Evolutionary conservation across 495 filamentous ascomycete species (phyloP), one percentile per base, ranked within the genome.

Genomic region (Penicillium taxi): DNA sequence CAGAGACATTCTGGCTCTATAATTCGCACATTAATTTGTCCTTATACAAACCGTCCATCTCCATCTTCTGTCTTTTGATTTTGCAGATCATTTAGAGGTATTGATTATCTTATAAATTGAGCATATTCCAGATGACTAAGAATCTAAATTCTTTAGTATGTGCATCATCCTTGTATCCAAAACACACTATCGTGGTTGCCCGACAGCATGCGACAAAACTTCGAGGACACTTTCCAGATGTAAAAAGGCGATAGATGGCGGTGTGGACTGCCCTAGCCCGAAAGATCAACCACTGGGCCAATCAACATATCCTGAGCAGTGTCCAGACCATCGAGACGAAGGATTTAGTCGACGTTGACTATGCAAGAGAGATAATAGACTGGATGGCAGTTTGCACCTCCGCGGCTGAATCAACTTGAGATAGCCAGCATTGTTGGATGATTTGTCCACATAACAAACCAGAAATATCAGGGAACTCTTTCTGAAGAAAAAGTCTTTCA

Each of bases 381-480:
- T 13, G 12, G 28, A 41, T 41, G 26, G 25, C n/a, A 46, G 16
- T 11, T 18, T 41, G 43, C 34, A 47, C 44, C 30, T 31, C 9
- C 23, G 27, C 36, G 16, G 50, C 41, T 32, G 45, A 42, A 26
- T 49, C 50, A 9, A 45, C 42, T 37, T 37, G 24, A 27, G 37
- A 44, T 27, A 38, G 18, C 50, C 47, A 54, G 40, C 52, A 49
- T 24, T 36, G 32, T 26, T 34, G 37, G 41, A 58, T 58, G 19
- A 54, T 46, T 18, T 48, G 25, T 42, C 55, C 54, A 40, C 46
- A 60, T 27, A 28, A 28, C 24, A 51, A 29, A 13, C 17, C 33
- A 26, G 44, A 33, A 22, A 60, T 30, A 27, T 55, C 40, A 37
- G 55, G 55, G 34, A 58, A 60, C 16, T 51, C 39, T 14, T 48